phyloP scores from a whole-genome alignment of 768 basidiomycete genomes.

The Collybia sp. region DNA sequence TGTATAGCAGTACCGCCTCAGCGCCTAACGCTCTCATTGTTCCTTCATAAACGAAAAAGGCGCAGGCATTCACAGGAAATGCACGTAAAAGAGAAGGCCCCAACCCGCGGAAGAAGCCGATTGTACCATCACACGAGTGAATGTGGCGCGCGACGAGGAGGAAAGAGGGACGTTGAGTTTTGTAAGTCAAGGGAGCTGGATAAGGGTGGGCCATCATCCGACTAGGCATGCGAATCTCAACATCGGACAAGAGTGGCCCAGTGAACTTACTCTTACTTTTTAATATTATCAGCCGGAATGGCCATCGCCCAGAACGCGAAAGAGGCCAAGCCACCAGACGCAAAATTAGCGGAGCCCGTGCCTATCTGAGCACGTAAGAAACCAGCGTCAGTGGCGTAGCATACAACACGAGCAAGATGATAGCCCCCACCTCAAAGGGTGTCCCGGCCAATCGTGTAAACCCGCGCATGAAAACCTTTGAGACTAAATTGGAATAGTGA shows the following conservation, averaged over 20 bases:
- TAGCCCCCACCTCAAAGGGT: slow-evolving; percentile 46
- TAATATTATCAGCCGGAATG: slow-evolving; percentile 77
- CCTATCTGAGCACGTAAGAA: slow-evolving; percentile 39
- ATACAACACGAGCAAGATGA: neutral
- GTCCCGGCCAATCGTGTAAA: slow-evolving; percentile 55
- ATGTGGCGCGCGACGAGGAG: slow-evolving; percentile 46
- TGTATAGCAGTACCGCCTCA: slow-evolving; percentile 43
- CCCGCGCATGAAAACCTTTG: slow-evolving; percentile 53
- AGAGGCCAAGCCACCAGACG: slow-evolving; percentile 59
- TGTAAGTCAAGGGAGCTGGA: slow-evolving; percentile 14
- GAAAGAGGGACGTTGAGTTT: slow-evolving; percentile 40
- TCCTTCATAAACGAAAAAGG: slow-evolving; percentile 76
- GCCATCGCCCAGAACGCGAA: slow-evolving; percentile 67
- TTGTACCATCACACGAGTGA: slow-evolving; percentile 43
- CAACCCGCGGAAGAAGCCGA: slow-evolving; percentile 63
- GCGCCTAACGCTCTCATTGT: slow-evolving; percentile 62
- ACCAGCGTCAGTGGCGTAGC: neutral
- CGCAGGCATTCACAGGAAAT: slow-evolving; percentile 77
- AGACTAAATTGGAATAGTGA: neutral
- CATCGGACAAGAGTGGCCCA: slow-evolving; percentile 2
- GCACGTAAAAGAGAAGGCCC: slow-evolving; percentile 66
- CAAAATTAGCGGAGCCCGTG: slow-evolving; percentile 56
- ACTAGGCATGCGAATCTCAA: slow-evolving; percentile 25
- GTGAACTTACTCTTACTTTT: slow-evolving; percentile 48
- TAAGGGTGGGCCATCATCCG: slow-evolving; percentile 63